Base-by-base conservation (phyloP, 768 basidiomycete genomes). In the Panaeolus cyanescens region DNA sequence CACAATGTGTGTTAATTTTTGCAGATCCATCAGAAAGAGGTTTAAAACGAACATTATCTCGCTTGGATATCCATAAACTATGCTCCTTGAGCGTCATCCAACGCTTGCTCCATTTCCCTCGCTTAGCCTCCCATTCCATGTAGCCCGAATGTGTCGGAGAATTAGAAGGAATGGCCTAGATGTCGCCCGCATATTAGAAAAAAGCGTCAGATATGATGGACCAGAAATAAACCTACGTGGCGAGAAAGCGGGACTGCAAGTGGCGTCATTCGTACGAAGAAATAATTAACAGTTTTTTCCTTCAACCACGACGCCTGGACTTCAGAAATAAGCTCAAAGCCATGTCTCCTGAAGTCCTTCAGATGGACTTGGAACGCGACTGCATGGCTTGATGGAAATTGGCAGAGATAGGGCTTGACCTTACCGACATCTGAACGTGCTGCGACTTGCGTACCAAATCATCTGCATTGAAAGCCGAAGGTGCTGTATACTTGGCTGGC, bases 61-160 rank as follows among this genome's bases (percentile, higher is more conserved):
- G 89, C 75, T 98, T 99, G 31, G 93, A 90, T 34, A 96, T 71
- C 83, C 89, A 96, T 57, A 99, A 70, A 62, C 86, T 85, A 64
- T 96, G 93, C 68, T 96, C 94, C 54, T 92, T 83, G 25, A 97
- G 83, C 67, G 89, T 87, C 70, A 99, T 79, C 86, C 89, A 96
- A 32, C 94, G 85, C 75, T 98, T 98, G 59, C 80, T 89, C 97
- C 96, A 99, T 74, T 97, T 97, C 33, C 95, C 95, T 61, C 90
- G 86, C 76, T 96, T 98, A 45, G 79, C 81, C 77, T 96, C 93
- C 84, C 88, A 92, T 72, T 98, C 92, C 25, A 98, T 86, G 68
- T 88, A 95, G 5, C 90, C 79, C 34, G 78, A 77, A 68, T 78
- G 73, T 20, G 72, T 75, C 6, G 83, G 79, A 25, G 82, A 75